Percentiles rank a stretch among this genome's conserved stretches.
These are phyloP conservation scores for Klebsormidium nitens DNA, from an alignment of 139 green algal species.

Conservation along the genomic window DNA sequence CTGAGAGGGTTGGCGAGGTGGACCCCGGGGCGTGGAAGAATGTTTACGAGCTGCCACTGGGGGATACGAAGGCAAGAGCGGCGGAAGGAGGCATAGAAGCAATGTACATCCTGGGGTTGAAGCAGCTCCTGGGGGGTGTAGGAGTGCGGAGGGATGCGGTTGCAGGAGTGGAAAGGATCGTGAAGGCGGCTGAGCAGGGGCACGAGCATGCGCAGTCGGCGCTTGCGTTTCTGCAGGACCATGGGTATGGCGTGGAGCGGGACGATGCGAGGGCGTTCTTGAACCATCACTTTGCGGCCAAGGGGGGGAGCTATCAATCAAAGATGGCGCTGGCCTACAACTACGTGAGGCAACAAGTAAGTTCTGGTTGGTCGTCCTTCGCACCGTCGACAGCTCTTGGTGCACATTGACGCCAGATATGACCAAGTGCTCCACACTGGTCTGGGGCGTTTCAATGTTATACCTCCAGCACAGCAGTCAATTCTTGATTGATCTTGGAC, in stretches of 20 bases:
- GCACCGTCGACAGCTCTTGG: too few relatives aligned
- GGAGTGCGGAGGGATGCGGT: constrained; percentile 9
- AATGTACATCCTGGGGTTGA: constrained; percentile 22
- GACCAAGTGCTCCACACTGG: too few relatives aligned
- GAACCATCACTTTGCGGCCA: constrained; percentile 26
- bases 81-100: constrained; percentile 8
- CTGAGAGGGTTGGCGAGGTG: too few relatives aligned
- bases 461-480: too few relatives aligned
- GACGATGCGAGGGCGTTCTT: constrained; percentile 16
- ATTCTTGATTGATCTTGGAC: too few relatives aligned
- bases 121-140: constrained; percentile 13
- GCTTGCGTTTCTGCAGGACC: constrained; percentile 84
- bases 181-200: constrained; percentile 40
- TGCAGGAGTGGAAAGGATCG: constrained; percentile 5
- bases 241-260: constrained; percentile 55
- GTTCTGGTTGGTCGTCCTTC: too few relatives aligned
- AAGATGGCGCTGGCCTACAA: constrained; percentile 35
- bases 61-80: constrained; percentile 4
- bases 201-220: constrained; percentile 67
- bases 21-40: constrained; percentile 16
- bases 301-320: constrained; percentile 17
- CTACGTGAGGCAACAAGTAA: constrained; percentile 23
- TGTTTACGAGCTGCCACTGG: constrained; percentile 7
- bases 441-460: too few relatives aligned
- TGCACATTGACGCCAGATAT: too few relatives aligned